Percentiles rank a stretch among this genome's conserved stretches.
These are phyloP conservation scores for Rhodamnia argentea DNA, from an alignment of 345 rosid genomes.

Conservation along the genomic window DNA sequence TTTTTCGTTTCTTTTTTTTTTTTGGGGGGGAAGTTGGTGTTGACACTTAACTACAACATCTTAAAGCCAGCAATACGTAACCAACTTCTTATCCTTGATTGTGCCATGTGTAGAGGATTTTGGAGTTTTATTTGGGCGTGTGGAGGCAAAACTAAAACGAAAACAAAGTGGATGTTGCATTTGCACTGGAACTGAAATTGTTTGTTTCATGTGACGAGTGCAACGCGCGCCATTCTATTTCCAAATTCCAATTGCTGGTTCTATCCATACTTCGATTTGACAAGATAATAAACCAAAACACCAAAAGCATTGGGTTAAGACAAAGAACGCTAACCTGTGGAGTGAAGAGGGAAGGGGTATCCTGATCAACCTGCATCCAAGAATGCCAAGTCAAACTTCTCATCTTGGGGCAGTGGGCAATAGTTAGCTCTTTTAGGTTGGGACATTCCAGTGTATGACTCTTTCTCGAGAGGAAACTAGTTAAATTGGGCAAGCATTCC, in stretches of 20 bases:
- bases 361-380: neutral
- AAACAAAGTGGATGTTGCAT: rapidly evolving
- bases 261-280: neutral
- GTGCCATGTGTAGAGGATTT: neutral
- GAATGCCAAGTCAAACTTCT: neutral
- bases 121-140: too few relatives aligned
- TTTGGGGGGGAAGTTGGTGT: too few relatives aligned
- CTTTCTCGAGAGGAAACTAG: neutral
- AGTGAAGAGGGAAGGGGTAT: neutral
- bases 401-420: neutral
- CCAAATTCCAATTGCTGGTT: neutral
- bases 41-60: too few relatives aligned
- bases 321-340: neutral
- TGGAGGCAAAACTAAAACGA: neutral
- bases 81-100: neutral
- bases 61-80: rapidly evolving
- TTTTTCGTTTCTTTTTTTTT: too few relatives aligned
- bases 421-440: rapidly evolving
- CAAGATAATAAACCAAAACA: neutral
- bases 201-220: rapidly evolving
- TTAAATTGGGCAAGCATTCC: neutral
- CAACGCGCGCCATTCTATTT: neutral
- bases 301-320: neutral
- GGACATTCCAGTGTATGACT: rapidly evolving
- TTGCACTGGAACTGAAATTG: neutral